phyloP scores from a whole-genome alignment of 768 basidiomycete genomes.

The Boletus pseudo-olivaceus region DNA sequence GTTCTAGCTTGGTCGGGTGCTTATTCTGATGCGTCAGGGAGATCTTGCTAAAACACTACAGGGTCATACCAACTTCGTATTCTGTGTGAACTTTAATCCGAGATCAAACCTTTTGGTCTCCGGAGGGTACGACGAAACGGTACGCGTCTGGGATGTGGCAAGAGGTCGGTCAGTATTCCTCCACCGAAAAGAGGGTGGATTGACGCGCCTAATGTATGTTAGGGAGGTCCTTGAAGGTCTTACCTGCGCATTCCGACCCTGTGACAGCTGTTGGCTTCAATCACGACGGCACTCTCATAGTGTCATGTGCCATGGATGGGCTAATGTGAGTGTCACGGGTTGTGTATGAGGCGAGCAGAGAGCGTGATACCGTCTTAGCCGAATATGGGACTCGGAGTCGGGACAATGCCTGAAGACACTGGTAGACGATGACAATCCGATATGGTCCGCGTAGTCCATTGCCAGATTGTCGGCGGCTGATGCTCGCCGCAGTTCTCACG shows the following conservation, averaged over 20 bases:
- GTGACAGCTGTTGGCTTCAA: slow-evolving; percentile 94
- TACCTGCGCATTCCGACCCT: slow-evolving; percentile 97
- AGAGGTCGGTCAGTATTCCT: slow-evolving; percentile 55
- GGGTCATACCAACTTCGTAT: slow-evolving; percentile 92
- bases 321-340: slow-evolving; percentile 64
- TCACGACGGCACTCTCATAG: slow-evolving; percentile 90
- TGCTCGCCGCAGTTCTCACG: slow-evolving; percentile 60
- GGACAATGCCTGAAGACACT: slow-evolving; percentile 97
- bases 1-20: not conserved
- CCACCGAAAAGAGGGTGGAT: not conserved
- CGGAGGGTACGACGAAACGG: slow-evolving; percentile 93
- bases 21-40: slow-evolving; percentile 38
- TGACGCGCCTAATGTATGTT: not conserved
- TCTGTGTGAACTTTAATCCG: slow-evolving; percentile 90
- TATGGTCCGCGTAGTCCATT: slow-evolving; percentile 52
- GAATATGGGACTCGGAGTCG: slow-evolving; percentile 95
- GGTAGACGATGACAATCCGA: slow-evolving; percentile 94
- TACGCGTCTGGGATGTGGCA: slow-evolving; percentile 95
- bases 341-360: not conserved
- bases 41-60: slow-evolving; percentile 60
- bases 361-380: slow-evolving; percentile 46
- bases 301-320: slow-evolving; percentile 95
- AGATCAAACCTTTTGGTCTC: slow-evolving; percentile 88
- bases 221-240: slow-evolving; percentile 82
- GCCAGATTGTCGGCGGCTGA: slow-evolving; percentile 6